Evolutionary conservation across 345 rosid genomes (phyloP).

Genomic region (Rhizophora mangle): DNA sequence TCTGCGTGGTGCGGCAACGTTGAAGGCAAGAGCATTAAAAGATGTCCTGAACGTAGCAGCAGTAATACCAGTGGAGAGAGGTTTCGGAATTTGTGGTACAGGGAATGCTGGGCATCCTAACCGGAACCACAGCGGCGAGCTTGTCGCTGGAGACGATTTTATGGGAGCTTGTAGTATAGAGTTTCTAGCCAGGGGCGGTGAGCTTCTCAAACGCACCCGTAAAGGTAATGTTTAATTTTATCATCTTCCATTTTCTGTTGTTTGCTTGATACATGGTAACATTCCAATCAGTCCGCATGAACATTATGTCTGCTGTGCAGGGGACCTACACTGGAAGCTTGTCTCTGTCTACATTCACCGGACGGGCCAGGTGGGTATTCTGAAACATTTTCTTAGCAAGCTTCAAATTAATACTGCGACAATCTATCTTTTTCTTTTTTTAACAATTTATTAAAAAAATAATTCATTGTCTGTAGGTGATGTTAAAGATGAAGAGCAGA

Average conservation of each 20-base stretch:
- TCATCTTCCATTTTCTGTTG: background rate
- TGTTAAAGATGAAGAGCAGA: conserved; percentile 86
- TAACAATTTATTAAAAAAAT: background rate
- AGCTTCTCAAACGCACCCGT: conserved; percentile 92
- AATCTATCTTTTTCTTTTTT: no score
- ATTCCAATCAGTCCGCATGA: no score
- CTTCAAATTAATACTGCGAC: background rate
- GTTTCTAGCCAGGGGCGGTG: conserved; percentile 71
- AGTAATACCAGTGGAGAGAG: conserved; percentile 67
- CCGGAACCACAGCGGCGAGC: conserved; percentile 51
- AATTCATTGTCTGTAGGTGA: conserved; percentile 41
- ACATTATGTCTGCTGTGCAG: conserved; percentile 33
- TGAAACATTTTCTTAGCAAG: background rate
- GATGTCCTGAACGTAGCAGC: conserved; percentile 79
- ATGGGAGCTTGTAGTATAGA: conserved; percentile 57
- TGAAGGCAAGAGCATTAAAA: conserved; percentile 84
- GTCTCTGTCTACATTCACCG: conserved; percentile 77
- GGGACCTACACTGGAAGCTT: conserved; percentile 92
- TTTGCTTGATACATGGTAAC: background rate
- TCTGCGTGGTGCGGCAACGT: conserved; percentile 86
- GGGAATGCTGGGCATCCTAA: conserved; percentile 34
- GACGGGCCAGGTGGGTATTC: conserved; percentile 45
- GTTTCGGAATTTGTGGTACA: conserved; percentile 43
- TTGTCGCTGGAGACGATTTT: conserved; percentile 54
- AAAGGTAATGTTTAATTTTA: conserved; percentile 41